Percentiles rank a stretch among this genome's conserved stretches.
phyloP scores from a whole-genome alignment of 2,329 filamentous ascomycete species.

The Aspergillus sp. region DNA sequence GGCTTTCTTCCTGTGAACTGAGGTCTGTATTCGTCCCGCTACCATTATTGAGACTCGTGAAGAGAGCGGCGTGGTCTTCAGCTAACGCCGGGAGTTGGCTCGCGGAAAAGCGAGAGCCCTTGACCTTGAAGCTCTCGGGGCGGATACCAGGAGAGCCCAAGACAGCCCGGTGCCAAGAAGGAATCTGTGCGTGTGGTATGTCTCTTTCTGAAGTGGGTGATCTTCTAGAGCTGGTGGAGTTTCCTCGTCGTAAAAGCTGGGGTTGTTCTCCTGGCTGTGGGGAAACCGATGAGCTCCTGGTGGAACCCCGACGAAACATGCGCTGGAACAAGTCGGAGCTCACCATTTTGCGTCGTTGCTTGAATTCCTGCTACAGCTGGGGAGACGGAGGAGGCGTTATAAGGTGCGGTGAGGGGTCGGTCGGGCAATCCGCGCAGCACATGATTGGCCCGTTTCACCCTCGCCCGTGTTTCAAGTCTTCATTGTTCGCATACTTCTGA shows the following conservation, averaged over 20 bases:
- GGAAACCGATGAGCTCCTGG: neutral
- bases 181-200: neutral
- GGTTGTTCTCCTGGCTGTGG: neutral
- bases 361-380: neutral
- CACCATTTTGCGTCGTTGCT: neutral
- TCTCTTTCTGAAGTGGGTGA: neutral
- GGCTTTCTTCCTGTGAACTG: conserved; percentile 9
- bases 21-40: neutral
- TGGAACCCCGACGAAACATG: neutral
- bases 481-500: neutral
- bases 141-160: neutral
- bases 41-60: neutral
- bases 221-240: neutral
- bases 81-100: neutral
- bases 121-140: neutral
- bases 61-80: neutral
- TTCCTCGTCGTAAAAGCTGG: neutral
- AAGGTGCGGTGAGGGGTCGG: neutral
- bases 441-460: neutral
- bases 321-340: neutral
- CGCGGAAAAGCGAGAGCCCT: neutral
- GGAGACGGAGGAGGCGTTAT: neutral
- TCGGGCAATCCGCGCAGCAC: neutral
- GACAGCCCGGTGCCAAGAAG: neutral
- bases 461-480: neutral